These are phyloP conservation scores for Stramenopiles sp. DNA, from an alignment of 352 stramenopile species.

Conservation along the genomic window DNA sequence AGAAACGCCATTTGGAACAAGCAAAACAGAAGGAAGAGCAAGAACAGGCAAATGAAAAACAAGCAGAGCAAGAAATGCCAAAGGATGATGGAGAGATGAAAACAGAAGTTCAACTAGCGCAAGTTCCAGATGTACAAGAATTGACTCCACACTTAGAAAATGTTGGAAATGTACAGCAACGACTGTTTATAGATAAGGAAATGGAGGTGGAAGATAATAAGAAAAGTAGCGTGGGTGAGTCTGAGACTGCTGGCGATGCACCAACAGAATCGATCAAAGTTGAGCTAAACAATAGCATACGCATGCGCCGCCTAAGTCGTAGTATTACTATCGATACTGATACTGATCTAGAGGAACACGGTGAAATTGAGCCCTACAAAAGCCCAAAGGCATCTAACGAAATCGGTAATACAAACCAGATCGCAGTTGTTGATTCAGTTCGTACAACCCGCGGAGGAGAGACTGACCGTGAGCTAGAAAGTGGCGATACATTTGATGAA, in stretches of 20 bases:
- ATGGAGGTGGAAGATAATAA: neutral
- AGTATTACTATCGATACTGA: slow-evolving; percentile 9
- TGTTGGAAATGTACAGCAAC: neutral
- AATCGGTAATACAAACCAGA: neutral
- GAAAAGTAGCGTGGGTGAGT: neutral
- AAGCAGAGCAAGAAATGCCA: neutral
- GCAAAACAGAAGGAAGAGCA: slow-evolving; percentile 7
- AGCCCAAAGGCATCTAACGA: neutral
- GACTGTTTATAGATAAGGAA: neutral
- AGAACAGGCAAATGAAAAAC: neutral
- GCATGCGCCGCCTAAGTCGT: slow-evolving; percentile 7
- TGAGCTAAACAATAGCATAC: slow-evolving; percentile 8
- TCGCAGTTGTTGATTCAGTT: neutral
- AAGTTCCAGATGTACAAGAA: neutral
- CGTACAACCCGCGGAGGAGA: neutral
- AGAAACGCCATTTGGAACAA: neutral
- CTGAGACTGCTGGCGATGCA: neutral
- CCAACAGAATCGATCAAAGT: neutral
- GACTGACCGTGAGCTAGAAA: slow-evolving; percentile 6
- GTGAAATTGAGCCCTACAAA: neutral
- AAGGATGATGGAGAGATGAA: too few relatives aligned
- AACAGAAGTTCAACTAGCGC: neutral
- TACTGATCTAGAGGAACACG: slow-evolving; percentile 9
- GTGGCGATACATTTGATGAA: slow-evolving; percentile 12
- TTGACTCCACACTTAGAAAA: neutral